These are phyloP conservation scores for Rosa rugosa DNA, from an alignment of 306 rosid species.

Conservation along the genomic window DNA sequence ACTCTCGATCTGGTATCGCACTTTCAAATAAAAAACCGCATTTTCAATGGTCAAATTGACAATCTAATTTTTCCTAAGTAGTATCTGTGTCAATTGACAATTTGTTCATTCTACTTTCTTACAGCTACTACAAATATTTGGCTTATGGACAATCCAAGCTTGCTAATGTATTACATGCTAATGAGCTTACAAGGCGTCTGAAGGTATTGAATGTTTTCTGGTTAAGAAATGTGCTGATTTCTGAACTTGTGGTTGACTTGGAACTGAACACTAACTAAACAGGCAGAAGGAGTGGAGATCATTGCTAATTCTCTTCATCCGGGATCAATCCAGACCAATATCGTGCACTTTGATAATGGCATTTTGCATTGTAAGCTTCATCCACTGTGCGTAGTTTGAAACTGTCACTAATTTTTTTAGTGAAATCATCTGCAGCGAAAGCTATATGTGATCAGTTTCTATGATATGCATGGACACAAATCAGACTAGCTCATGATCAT, in stretches of 20 bases:
- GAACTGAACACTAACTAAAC: not conserved
- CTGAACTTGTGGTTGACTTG: not conserved
- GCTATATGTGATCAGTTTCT: not conserved
- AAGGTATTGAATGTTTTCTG: slow-evolving; percentile 42
- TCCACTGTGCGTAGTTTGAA: not conserved
- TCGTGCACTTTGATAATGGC: not conserved
- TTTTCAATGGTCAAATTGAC: not conserved
- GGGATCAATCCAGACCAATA: slow-evolving; percentile 17
- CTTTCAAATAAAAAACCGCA: not conserved
- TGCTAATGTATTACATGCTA: slow-evolving; percentile 72
- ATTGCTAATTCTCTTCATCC: slow-evolving; percentile 33
- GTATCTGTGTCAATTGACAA: not conserved
- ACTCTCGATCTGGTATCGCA: too few species aligned
- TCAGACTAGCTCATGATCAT: not conserved
- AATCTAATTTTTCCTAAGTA: not conserved
- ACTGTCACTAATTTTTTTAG: not conserved
- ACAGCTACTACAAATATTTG: slow-evolving; percentile 49
- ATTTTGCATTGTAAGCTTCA: slow-evolving; percentile 10
- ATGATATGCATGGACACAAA: too few species aligned
- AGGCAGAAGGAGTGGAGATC: slow-evolving; percentile 25
- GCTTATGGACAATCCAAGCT: slow-evolving; percentile 92
- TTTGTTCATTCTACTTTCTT: not conserved
- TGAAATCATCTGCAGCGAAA: not conserved
- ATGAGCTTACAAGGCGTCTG: slow-evolving; percentile 75
- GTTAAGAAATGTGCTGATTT: too few species aligned